Percentiles rank a stretch among this genome's conserved stretches.
Conservation (phyloP, 2,329 filamentous ascomycete genomes). For the Penicillium sp. region DNA sequence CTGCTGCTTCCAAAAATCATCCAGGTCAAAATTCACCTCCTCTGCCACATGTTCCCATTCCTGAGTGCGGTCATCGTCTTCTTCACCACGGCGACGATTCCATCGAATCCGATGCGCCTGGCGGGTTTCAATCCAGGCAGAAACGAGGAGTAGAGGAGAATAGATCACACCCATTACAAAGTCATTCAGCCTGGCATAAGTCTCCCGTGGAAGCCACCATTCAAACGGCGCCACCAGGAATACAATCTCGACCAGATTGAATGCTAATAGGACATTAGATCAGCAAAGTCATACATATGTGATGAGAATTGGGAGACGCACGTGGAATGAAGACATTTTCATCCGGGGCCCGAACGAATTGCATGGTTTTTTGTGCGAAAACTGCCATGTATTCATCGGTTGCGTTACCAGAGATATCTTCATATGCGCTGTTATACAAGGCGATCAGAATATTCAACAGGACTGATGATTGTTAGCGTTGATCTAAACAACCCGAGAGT, state of each 20-base stretch:
- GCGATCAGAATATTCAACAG: conserved; percentile 95
- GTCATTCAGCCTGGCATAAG: conserved; percentile 83
- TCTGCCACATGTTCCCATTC: conserved; percentile 83
- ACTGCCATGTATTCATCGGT: conserved; percentile 94
- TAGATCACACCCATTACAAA: conserved; percentile 84
- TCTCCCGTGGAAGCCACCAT: conserved; percentile 82
- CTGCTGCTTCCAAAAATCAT: conserved; percentile 76
- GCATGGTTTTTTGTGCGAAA: conserved; percentile 91
- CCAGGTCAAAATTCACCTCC: conserved; percentile 74
- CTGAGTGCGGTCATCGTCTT: conserved; percentile 82
- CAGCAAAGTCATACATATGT: background rate
- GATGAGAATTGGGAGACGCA: conserved; percentile 27
- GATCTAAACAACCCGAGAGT: conserved; percentile 2
- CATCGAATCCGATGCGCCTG: conserved; percentile 64
- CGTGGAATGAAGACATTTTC: conserved; percentile 97
- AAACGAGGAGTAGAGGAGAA: conserved; percentile 75
- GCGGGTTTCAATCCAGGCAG: conserved; percentile 68
- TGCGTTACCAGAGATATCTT: conserved; percentile 89
- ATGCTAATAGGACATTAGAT: conserved; percentile 48
- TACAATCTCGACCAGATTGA: conserved; percentile 90
- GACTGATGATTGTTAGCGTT: conserved; percentile 45
- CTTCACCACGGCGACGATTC: conserved; percentile 77
- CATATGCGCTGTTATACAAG: conserved; percentile 93
- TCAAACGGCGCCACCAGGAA: conserved; percentile 77
- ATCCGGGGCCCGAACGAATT: conserved; percentile 93